Base-by-base conservation (phyloP, 2,329 filamentous ascomycete species). In the Alternaria postmessia region DNA sequence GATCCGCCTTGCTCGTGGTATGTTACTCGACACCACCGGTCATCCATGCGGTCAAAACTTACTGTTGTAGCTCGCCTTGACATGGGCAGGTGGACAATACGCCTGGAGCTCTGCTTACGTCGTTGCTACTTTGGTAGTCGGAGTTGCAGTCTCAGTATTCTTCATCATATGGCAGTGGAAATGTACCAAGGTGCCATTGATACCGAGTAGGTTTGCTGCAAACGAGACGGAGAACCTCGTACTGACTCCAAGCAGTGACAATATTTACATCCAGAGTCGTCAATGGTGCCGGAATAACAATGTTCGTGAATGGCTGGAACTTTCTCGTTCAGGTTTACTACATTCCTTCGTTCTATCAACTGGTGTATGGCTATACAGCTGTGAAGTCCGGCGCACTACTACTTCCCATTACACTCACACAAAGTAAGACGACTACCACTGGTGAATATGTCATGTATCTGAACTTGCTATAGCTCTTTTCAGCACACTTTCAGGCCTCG, bases 321-420 rank as follows among this genome's bases (percentile, higher is more conserved):
- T 89, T 88, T 64, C 87, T 89, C 60, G 80, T 83, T 3, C 84
- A 84, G 56, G 73, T 89, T 1, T 89, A 88, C 73, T 89, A 87
- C 65, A 73, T 90, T 4, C 87, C 88, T 0, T 77, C 89, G 0
- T 90, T 88, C 72, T 85, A 86, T 42, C 87, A 89, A 64, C 87
- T 88, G 53, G 85, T 83, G 2, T 81, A 83, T 36, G 77, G 79
- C n/a, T 80, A 79, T 70, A 78, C 77, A 5, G 78, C 82, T 0
- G 76, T 84, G 14, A 78, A 79, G 22, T 87, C 87, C 2, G 87
- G 86, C 2, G 80, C 64, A 81, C 86, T 12, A 73, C 75, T 20
- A 73, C 76, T 9, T 84, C 89, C 72, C 72, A 82, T 73, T 22
- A 74, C 68, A 0, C 70, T 87, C 36, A 77, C 79, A 3, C 81